Percentiles rank a stretch among this genome's conserved stretches.
phyloP scores from a whole-genome alignment of 2,329 filamentous ascomycete species.

The Fusarium sp. region DNA sequence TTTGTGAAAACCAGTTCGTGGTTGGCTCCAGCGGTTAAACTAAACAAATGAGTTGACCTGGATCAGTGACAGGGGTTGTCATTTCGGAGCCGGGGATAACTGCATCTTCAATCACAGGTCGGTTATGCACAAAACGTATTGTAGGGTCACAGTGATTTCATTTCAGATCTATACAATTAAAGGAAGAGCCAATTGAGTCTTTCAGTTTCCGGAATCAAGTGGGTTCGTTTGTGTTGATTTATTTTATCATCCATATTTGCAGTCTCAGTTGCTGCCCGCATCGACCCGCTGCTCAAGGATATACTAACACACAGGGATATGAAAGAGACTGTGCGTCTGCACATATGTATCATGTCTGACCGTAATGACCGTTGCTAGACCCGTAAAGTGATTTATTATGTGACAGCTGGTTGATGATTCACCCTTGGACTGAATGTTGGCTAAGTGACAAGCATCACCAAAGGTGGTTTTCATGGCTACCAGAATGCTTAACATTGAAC shows the following conservation, averaged over 20 bases:
- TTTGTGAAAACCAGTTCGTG: neutral
- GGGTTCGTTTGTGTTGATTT: neutral
- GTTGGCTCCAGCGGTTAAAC: neutral
- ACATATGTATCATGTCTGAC: neutral
- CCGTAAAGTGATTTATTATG: neutral
- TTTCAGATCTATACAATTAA: neutral
- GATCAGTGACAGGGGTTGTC: conserved; percentile 13
- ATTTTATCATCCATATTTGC: conserved; percentile 1
- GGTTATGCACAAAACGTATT: conserved; percentile 7
- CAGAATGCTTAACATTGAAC: neutral
- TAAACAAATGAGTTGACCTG: conserved; percentile 19
- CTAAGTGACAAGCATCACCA: neutral
- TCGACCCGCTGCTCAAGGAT: neutral
- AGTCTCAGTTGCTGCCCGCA: neutral
- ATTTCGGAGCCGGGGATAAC: conserved; percentile 15
- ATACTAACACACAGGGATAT: neutral
- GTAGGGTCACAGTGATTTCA: conserved; percentile 2
- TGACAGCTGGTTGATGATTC: neutral
- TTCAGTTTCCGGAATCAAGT: neutral
- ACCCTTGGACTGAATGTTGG: neutral
- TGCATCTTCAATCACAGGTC: conserved; percentile 12
- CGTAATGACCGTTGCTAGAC: conserved; percentile 1
- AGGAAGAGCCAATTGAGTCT: conserved; percentile 6
- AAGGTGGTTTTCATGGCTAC: neutral
- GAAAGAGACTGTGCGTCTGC: neutral